Conservation (phyloP, 140 eudicot species). For the Senecio squalidus region DNA sequence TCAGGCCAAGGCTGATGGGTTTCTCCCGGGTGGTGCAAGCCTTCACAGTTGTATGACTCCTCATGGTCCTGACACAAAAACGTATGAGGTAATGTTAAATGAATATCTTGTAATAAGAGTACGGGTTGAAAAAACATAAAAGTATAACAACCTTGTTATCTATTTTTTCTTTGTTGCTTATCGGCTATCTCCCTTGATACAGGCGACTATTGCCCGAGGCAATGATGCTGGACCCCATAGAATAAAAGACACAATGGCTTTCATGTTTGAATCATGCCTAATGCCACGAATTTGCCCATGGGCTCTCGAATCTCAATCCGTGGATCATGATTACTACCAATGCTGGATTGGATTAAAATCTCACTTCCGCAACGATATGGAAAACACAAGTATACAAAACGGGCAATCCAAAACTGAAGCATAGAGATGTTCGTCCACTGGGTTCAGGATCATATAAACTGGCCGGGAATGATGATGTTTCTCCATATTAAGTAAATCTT, state of each 20-base stretch:
- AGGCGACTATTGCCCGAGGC: conserved; percentile 77
- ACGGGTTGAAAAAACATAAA: too few species aligned
- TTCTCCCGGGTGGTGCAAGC: conserved; percentile 98
- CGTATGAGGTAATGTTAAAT: conserved; percentile 99
- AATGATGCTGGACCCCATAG: conserved; percentile 67
- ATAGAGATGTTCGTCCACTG: neutral
- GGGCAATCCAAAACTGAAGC: conserved; percentile 18
- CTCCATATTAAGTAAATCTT: conserved; percentile 1
- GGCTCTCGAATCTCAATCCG: conserved; percentile 80
- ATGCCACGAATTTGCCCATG: conserved; percentile 84
- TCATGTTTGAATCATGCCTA: conserved; percentile 95
- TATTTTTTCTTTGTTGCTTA: neutral
- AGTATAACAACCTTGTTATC: too few species aligned
- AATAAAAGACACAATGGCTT: conserved; percentile 77
- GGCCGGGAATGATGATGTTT: conserved; percentile 3
- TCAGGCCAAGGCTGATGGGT: conserved; percentile 98
- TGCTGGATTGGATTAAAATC: conserved; percentile 95
- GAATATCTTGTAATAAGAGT: too few species aligned
- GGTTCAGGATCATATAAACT: conserved; percentile 10
- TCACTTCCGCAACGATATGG: conserved; percentile 39
- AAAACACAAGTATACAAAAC: conserved; percentile 23
- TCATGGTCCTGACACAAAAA: conserved; percentile 98
- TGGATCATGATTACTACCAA: conserved; percentile 86
- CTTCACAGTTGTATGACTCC: conserved; percentile 99
- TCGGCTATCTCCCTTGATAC: too few species aligned